Evolutionary conservation across 257 asterid genomes (phyloP), one percentile per base, ranked within the genome.

Genomic region (Nicotiana noctiflora): DNA sequence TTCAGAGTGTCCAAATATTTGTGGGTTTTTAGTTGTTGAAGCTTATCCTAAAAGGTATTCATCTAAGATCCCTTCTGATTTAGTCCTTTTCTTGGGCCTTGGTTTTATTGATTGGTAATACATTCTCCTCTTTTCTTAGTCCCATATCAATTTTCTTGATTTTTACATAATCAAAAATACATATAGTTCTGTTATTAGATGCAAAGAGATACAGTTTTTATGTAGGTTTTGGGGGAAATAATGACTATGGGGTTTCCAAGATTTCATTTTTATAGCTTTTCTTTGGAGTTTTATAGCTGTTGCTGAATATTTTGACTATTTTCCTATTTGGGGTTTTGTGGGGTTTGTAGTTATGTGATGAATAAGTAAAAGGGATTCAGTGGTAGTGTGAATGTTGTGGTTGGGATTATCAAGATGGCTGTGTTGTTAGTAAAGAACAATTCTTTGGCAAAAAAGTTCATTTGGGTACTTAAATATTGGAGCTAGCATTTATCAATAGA

Each of bases 41-140:
- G 97, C 98, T 92, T 93, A 95, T 92, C 94, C 98, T 52, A 95
- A 95, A 89, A 91, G 98, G 95, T 93, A 93, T 82, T 90, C 98
- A 84, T 93, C 97, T 89, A 95, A 95, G 94, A 93, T 93, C 97
- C 98, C 97, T 32, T 93, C 98, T 83, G 97, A 95, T 91, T 92
- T 93, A 93, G 97, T 92, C 61, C 98, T 93, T 84, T 95, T 93
- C 89, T 85, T 95, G 87, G 98, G 98, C 81, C 98, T 95, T 82
- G 98, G 98, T 37, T 95, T 95, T 94, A 90, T 93, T 61, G 98
- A 95, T 90, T 95, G 98, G 98, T 95, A 95, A 90, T 55, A 46
- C 60, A 72, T 44, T 70, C 21, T 17, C 23, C 23, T 5, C 8
- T 56, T 17, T 56, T 17, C 19, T 18, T 12, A 37, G 11, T 79